Conservation (phyloP, 2,329 filamentous ascomycete genomes). For the Beauveria bassiana region DNA sequence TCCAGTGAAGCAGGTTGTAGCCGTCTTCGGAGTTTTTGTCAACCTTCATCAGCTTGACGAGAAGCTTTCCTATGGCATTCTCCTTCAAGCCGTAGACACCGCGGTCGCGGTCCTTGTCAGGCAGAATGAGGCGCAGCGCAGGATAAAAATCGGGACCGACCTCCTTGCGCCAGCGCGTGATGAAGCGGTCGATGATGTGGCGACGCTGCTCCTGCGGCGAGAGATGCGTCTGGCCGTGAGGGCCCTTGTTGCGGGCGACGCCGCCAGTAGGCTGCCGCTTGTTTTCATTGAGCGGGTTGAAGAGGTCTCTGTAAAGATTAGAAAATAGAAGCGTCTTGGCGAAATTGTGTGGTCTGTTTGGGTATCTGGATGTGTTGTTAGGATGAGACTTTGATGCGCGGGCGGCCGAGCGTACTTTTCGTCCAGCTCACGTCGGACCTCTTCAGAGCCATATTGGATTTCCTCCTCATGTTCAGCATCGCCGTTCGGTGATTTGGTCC, state of each 20-base stretch:
- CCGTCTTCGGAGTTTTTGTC: conserved; percentile 86
- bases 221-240: conserved; percentile 48
- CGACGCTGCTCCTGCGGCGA: conserved; percentile 72
- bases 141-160: conserved; percentile 93
- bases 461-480: conserved; percentile 43
- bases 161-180: conserved; percentile 76
- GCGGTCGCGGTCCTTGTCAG: conserved; percentile 86
- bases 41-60: conserved; percentile 91
- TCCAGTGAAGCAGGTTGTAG: conserved; percentile 83
- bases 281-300: conserved; percentile 72
- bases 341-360: conserved; percentile 74
- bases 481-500: conserved; percentile 21
- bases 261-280: conserved; percentile 64
- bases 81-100: conserved; percentile 94
- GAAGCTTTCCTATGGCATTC: conserved; percentile 76
- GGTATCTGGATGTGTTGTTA: conserved; percentile 53
- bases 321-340: conserved; percentile 75
- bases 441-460: conserved; percentile 39
- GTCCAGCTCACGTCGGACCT: conserved; percentile 35
- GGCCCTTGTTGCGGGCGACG: conserved; percentile 48
- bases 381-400: background rate
- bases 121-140: conserved; percentile 81
- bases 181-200: conserved; percentile 78
- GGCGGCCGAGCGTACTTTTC: conserved; percentile 27
- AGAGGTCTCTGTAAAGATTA: conserved; percentile 67